Base-by-base conservation (phyloP, 768 basidiomycete genomes). In the Pleurotus citrinopileatus region DNA sequence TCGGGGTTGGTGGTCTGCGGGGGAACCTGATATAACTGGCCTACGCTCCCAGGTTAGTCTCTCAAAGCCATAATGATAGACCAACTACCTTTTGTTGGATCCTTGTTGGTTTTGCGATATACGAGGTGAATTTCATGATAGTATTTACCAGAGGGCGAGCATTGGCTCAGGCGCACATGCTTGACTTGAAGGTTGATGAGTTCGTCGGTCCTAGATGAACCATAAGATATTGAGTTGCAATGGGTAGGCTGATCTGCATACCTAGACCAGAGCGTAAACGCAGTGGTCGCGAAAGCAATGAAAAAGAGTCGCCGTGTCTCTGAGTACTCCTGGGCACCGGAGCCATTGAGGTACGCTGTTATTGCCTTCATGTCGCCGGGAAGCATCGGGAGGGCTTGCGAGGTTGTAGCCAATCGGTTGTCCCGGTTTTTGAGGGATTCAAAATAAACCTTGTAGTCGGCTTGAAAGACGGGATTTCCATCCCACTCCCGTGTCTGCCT, bases 71-170 rank as follows among this genome's bases (percentile, higher is more conserved):
- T 10, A n/a, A 26, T 1, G n/a, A 17, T 15, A 15, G 15, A 28
- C 53, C 15, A 52, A 19, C 20, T 46, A 57, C 57, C 52, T 52
- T 62, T 63, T 15, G 50, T 62, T 13, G 51, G 58, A 46, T 62
- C 63, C 52, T 59, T 60, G 56, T 59, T 63, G 2, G 57, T 65
- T 47, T 61, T 64, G 15, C 51, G 57, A 42, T 60, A 64, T 5
- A 60, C 53, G 17, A 63, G 58, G 17, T 50, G 29, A 43, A 59
- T 59, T 25, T 61, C 56, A 32, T 56, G 48, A 29, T 59, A 60
- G 22, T 32, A 25, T 13, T 54, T 17, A 8, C 45, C 45, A 12
- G 38, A 52, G 1, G 27, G 51, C 1, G 59, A 54, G 25, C 8
- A 19, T 37, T 55, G 53, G 10, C 34, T 42, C 10, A 44, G 17